These are phyloP conservation scores for Nidularia sp. DNA, from an alignment of 768 basidiomycete species.

Conservation along the genomic window DNA sequence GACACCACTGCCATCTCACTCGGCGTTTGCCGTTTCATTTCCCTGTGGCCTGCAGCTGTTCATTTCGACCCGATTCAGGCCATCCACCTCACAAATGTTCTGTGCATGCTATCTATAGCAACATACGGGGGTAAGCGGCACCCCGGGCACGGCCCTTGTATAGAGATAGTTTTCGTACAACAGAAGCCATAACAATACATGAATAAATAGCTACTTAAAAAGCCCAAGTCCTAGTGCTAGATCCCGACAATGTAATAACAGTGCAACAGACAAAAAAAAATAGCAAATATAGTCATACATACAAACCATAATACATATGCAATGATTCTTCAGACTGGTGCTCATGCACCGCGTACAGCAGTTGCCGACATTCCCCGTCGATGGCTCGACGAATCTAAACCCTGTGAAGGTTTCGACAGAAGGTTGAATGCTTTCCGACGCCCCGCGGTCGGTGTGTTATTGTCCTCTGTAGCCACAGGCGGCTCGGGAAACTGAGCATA, in stretches of 20 bases:
- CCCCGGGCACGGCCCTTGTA: too few species aligned
- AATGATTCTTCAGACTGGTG: background rate
- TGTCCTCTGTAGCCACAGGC: slow-evolving; percentile 41
- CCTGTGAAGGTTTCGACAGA: slow-evolving; percentile 51
- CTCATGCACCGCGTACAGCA: slow-evolving; percentile 42
- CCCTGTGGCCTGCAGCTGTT: background rate
- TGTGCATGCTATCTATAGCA: too few species aligned
- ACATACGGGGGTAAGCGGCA: too few species aligned
- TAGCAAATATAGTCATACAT: slow-evolving; percentile 8
- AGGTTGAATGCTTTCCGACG: slow-evolving; percentile 70
- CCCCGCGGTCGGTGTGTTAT: slow-evolving; percentile 47
- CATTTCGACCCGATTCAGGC: background rate
- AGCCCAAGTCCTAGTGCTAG: slow-evolving; percentile 5
- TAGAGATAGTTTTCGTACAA: background rate
- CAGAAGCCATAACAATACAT: slow-evolving; percentile 5
- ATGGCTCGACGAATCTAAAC: slow-evolving; percentile 36
- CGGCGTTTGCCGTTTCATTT: background rate
- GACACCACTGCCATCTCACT: too few species aligned
- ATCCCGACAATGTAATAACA: background rate
- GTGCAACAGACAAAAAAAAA: slow-evolving; percentile 4
- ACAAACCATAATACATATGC: slow-evolving; percentile 13
- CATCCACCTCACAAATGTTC: background rate
- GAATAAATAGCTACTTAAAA: slow-evolving; percentile 3
- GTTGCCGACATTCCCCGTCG: slow-evolving; percentile 51
- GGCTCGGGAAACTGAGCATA: slow-evolving; percentile 74